Base-by-base conservation (phyloP, 768 basidiomycete species). In the Pisolithus orientalis region DNA sequence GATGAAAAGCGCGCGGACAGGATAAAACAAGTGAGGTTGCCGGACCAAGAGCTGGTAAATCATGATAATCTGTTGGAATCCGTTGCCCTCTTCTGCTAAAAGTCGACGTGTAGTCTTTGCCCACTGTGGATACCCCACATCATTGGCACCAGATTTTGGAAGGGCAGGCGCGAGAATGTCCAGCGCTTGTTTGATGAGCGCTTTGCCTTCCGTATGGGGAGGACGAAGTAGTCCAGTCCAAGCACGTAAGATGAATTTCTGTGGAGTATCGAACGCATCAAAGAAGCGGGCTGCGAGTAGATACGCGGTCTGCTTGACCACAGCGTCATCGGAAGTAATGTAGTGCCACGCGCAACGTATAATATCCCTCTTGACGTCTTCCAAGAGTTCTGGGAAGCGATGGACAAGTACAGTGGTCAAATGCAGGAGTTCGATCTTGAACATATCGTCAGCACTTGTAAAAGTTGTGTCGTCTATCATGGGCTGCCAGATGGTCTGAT, bases 21-120 rank as follows among this genome's bases (percentile, higher is more conserved):
- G 85, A 73, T 87, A 98, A 71, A 97, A 99, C 8, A 96, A 75
- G 49, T 91, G 80, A 0, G 90, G 83, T 54, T 97, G 93, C 54
- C 92, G 88, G 56, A 92, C 85, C 52, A 99, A 86, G 50, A 99
- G 80, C 55, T 94, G 87, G 64, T 96, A 99, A 48, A 97, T 88
- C 55, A 79, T 77, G 54, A 87, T 82, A 49, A 88, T 78, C 54
- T 94, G 80, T 42, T 79, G 72, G 44, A 80, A 75, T 27, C 79
- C 77, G 47, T 80, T 79, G 2, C 87, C 87, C 63, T 99, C 96
- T 69, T 99, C 96, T 16, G 85, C 80, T 37, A 99, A 77, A 31
- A 96, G 76, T 44, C 85, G 81, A 40, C 94, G 80, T 3, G 93
- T 92, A 11, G 84, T 84, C 62, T 79, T 83, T 5, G 94, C 94